A percentile compares a stretch with the other conserved stretches of the same genome.
These are phyloP conservation scores for Lophium mytilinum DNA, from an alignment of 495 filamentous ascomycete species.

Conservation along the genomic window DNA sequence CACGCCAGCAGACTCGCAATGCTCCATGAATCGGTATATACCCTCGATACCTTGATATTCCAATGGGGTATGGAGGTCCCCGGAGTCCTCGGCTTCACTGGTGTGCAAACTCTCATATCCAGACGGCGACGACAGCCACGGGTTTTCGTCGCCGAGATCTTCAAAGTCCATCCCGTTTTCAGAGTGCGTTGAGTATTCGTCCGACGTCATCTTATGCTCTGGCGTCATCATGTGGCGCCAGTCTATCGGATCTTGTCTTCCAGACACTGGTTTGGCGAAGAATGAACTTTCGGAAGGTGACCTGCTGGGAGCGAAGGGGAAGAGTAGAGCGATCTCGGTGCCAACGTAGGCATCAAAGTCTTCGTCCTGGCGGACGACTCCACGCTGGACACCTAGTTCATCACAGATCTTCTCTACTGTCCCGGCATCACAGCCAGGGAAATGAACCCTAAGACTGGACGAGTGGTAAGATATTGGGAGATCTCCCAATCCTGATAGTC, in stretches of 20 bases:
- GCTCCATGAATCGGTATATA: slow-evolving; percentile 78
- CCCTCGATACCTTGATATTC: slow-evolving; percentile 78
- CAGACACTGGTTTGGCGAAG: slow-evolving; percentile 22
- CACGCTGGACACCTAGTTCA: slow-evolving; percentile 73
- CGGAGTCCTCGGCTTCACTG: slow-evolving; percentile 39
- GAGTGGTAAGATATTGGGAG: slow-evolving; percentile 66
- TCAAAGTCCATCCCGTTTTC: slow-evolving; percentile 40
- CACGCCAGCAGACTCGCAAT: slow-evolving; percentile 59
- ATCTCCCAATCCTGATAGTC: slow-evolving; percentile 67
- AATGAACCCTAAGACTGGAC: slow-evolving; percentile 67
- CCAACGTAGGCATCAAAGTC: slow-evolving; percentile 38
- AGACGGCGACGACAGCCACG: slow-evolving; percentile 43
- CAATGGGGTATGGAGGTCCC: slow-evolving; percentile 31
- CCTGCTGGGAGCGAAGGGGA: slow-evolving; percentile 71
- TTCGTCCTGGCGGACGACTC: slow-evolving; percentile 69
- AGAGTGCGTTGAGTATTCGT: slow-evolving; percentile 30
- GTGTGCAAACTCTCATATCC: slow-evolving; percentile 48
- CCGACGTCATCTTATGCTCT: slow-evolving; percentile 5
- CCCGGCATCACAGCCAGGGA: slow-evolving; percentile 80
- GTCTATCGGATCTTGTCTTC: slow-evolving; percentile 33
- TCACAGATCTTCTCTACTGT: slow-evolving; percentile 78
- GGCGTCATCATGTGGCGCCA: slow-evolving; percentile 54
- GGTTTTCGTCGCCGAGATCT: slow-evolving; percentile 40
- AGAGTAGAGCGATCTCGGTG: slow-evolving; percentile 63
- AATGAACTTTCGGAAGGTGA: slow-evolving; percentile 28